Evolutionary conservation across 2,329 filamentous ascomycete species (phyloP), one percentile per base, ranked within the genome.

Genomic region (Colletotrichum sp.): DNA sequence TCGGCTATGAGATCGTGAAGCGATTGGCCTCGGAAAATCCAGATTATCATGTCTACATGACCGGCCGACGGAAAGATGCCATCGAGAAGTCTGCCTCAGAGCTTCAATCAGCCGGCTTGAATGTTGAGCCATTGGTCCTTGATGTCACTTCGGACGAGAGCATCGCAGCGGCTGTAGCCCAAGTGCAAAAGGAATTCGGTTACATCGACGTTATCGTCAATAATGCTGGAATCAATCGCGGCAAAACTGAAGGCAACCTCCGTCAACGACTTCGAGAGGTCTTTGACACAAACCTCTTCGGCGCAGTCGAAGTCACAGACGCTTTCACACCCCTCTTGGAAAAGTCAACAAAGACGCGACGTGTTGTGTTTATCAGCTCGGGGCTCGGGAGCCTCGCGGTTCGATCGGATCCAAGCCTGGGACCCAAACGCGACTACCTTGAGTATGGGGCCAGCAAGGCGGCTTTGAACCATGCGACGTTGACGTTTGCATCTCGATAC

Each of bases 241-340:
- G 88, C 15, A 86, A 88, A 2, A 87, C 92, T 64, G 91, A 93
- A 79, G 87, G 88, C 8, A 81, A 89, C 5, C 83, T 84, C 1
- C 85, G 91, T 2, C 80, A 85, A 3, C 86, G 90, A 34, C 87
- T 90, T 57, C 85, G 87, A 3, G 86, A 81, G 4, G 88, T 92
- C 79, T 88, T 93, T 82, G 89, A 93, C 66, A 87, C 90, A 75
- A 93, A 93, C 79, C 89, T 92, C 79, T 91, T 90, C 72, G 91
- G 91, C 5, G 82, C 91, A 1, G 80, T 92, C 6, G 85, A 89
- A 61, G 88, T 92, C 1, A 92, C 90, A 7, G 86, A 84, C 8
- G 85, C 85, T 6, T 83, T 83, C 3, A 75, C 86, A 6, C 82
- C 84, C 3, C 80, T 85, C 0, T 78, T 87, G 77, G 80, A 84